phyloP scores from a whole-genome alignment of 2,329 filamentous ascomycete genomes.

The Diaporthe ampelina region DNA sequence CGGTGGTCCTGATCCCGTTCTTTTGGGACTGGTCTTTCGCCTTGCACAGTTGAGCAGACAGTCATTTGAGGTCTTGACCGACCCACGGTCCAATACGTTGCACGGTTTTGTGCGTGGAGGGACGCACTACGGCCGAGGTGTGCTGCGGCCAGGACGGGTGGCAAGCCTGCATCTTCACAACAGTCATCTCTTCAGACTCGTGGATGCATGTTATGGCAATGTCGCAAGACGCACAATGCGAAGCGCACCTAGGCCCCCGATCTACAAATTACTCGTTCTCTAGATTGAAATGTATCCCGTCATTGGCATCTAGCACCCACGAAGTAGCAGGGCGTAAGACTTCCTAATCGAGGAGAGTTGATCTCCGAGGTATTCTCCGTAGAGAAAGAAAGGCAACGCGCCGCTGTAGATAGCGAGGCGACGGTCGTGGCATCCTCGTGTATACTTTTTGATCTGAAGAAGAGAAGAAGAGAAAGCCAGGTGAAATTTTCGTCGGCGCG shows the following conservation, averaged over 20 bases:
- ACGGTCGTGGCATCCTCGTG: conserved; percentile 75
- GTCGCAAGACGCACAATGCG: not conserved
- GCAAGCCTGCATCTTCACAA: conserved; percentile 14
- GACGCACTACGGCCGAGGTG: not conserved
- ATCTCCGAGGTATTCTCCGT: conserved; percentile 69
- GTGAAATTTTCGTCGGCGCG: conserved; percentile 49
- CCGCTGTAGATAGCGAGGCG: conserved; percentile 71
- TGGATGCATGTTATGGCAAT: not conserved
- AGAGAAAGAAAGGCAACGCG: conserved; percentile 69
- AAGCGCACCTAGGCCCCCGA: conserved; percentile 14
- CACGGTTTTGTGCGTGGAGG: not conserved
- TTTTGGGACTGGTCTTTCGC: not conserved
- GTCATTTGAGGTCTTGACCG: not conserved
- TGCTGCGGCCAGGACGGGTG: not conserved
- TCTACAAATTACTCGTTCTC: not conserved
- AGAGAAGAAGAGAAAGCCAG: conserved; percentile 58
- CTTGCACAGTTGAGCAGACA: no score
- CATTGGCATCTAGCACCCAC: conserved; percentile 72
- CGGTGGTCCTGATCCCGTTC: not conserved
- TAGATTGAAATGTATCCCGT: conserved; percentile 65
- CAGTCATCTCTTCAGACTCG: not conserved
- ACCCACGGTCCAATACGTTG: not conserved
- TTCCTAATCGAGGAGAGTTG: conserved; percentile 73
- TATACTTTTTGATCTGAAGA: conserved; percentile 73
- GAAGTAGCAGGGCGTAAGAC: conserved; percentile 64